A percentile compares a stretch with the other conserved stretches of the same genome.
Evolutionary conservation across 2,329 filamentous ascomycete species (phyloP).

Genomic region (Passalora sequoiae): DNA sequence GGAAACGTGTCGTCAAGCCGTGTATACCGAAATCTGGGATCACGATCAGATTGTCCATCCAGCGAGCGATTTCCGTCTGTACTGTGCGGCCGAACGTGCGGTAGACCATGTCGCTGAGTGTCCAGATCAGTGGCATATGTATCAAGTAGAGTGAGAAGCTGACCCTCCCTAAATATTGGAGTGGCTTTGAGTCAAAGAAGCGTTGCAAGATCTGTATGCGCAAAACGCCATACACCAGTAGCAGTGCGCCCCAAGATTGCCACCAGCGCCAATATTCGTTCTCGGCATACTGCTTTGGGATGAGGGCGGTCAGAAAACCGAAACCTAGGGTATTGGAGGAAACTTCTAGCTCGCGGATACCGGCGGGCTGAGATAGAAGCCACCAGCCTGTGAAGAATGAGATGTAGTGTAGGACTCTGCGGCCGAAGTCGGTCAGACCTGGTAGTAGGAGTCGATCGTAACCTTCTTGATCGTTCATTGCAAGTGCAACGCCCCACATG

Average conservation of each 20-base stretch:
- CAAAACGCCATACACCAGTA: constrained; percentile 50
- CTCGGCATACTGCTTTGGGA: constrained; percentile 21
- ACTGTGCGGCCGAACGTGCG: constrained; percentile 41
- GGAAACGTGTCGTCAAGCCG: constrained; percentile 48
- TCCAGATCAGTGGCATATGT: constrained; percentile 58
- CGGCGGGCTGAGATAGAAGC: constrained; percentile 18
- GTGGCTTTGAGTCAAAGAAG: constrained; percentile 46
- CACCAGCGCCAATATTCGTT: constrained; percentile 48
- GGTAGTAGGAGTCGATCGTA: background rate
- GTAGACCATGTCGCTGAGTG: constrained; percentile 51
- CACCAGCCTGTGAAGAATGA: constrained; percentile 16
- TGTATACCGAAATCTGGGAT: constrained; percentile 53
- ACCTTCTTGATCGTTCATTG: constrained; percentile 8
- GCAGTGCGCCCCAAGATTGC: constrained; percentile 50
- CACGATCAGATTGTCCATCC: constrained; percentile 32
- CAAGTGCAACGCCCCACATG: constrained; percentile 18
- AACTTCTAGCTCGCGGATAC: constrained; percentile 11
- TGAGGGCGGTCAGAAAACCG: constrained; percentile 49
- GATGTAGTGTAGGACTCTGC: constrained; percentile 4
- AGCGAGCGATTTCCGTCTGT: constrained; percentile 11
- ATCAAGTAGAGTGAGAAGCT: constrained; percentile 59
- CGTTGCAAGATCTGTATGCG: constrained; percentile 44
- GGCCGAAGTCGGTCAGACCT: background rate
- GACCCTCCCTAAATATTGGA: constrained; percentile 58
- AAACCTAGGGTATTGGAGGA: constrained; percentile 54